Evolutionary conservation across 2,329 filamentous ascomycete genomes (phyloP), one percentile per base, ranked within the genome.

Genomic region (Fusarium mundagurra): DNA sequence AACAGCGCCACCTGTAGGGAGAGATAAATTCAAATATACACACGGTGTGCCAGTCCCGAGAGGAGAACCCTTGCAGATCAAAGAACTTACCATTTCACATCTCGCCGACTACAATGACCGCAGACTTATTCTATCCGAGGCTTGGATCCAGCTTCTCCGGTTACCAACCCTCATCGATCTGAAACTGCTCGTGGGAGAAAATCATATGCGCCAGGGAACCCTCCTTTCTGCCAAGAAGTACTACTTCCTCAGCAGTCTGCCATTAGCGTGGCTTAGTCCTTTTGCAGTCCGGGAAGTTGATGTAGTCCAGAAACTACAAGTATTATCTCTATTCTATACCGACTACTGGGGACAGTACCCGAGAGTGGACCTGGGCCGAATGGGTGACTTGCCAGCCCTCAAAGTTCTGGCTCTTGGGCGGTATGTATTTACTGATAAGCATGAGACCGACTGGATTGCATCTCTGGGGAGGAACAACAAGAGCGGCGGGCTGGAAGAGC

Each of bases 391-490:
- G 31, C 83, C 84, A 0, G 72, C 77, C 2, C 80, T 87, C 4
- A 80, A 79, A 43, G 79, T 81, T 0, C 77, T 88, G 0, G 76
- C 80, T 0, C 69, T 88, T 2, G 83, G 84, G 1, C 82, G 81
- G 1, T 84, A 82, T 51, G 76, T 80, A 6, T 85, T 88, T 61
- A 80, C 80, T 2, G 78, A 86, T 44, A 81, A 85, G 45, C 82
- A 81, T 73, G 83, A 88, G 57, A 69, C 86, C 2, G 82, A 84
- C 13, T 87, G 85, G 85, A 81, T 87, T 8, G 69, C 83, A 0
- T 80, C 80, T 0, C 81, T 87, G 18, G 34, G 34, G 3, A 2
- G 0, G 2, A 22, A 1, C 0, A 53, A 61, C 1, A n/a, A 6
- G 29, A 33, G 58, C 8, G 34, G 27, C 0, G 77, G 72, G 2